phyloP scores from a whole-genome alignment of 2,329 filamentous ascomycete species.

The Parastagonospora nodorum region DNA sequence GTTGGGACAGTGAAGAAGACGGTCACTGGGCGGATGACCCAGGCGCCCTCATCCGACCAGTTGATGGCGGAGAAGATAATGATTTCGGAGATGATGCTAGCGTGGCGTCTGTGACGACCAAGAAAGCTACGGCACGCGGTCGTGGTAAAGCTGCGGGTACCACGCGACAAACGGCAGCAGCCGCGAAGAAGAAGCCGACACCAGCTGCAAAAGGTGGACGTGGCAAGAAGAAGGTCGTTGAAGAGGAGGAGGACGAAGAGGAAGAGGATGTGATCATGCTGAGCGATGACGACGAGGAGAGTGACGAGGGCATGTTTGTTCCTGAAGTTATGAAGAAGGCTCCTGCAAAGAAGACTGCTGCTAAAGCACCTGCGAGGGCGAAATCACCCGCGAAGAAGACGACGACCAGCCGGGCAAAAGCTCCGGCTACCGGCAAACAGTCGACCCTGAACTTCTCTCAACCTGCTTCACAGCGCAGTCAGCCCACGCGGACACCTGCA shows the following conservation, averaged over 20 bases:
- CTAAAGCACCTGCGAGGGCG: slow-evolving; percentile 20
- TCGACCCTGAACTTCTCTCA: slow-evolving; percentile 51
- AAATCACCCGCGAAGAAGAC: slow-evolving; percentile 37
- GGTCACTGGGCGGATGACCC: slow-evolving; percentile 84
- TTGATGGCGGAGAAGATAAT: slow-evolving; percentile 54
- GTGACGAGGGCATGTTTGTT: slow-evolving; percentile 52
- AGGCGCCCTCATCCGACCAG: slow-evolving; percentile 62
- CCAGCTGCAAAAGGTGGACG: slow-evolving; percentile 42
- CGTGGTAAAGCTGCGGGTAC: slow-evolving; percentile 50
- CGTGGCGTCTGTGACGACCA: slow-evolving; percentile 37
- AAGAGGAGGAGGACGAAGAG: slow-evolving; percentile 51
- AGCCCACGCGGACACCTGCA: slow-evolving; percentile 28
- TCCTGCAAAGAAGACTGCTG: slow-evolving; percentile 31
- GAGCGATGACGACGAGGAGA: slow-evolving; percentile 55
- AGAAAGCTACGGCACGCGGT: slow-evolving; percentile 51
- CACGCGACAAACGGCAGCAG: slow-evolving; percentile 34
- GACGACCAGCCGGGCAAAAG: slow-evolving; percentile 22
- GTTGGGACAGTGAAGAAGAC: slow-evolving; percentile 89
- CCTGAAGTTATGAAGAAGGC: slow-evolving; percentile 36
- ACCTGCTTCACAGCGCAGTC: slow-evolving; percentile 40
- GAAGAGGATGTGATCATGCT: slow-evolving; percentile 50
- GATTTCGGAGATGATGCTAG: slow-evolving; percentile 40
- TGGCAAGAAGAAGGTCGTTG: slow-evolving; percentile 49
- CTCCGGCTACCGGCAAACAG: slow-evolving; percentile 37
- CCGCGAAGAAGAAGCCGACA: slow-evolving; percentile 41